These are phyloP conservation scores for Tetrahymena thermophila DNA, from an alignment of 73 alveolate species.

Conservation along the genomic window DNA sequence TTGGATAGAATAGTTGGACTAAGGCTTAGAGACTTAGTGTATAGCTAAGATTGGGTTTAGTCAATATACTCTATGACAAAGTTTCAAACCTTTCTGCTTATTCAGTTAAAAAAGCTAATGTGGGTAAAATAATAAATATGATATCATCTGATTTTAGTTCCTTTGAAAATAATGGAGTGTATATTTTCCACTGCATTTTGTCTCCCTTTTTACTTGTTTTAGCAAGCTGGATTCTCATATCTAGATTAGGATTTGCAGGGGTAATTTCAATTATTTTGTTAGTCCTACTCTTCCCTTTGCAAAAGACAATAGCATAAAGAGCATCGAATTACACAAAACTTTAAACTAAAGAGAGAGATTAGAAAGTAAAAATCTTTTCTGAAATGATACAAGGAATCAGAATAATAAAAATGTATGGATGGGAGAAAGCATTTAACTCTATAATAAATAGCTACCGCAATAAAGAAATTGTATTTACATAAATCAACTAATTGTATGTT, in stretches of 20 bases:
- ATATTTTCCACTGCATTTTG: constrained; percentile 3
- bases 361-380: constrained; percentile 6
- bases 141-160: constrained; percentile 24
- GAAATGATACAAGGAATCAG: constrained; percentile 41
- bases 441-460: background rate
- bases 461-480: background rate
- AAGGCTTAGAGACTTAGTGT: background rate
- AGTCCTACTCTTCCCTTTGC: constrained; percentile 6
- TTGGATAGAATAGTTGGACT: background rate
- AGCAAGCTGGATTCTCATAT: background rate
- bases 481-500: background rate
- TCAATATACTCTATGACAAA: background rate
- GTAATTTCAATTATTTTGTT: constrained; percentile 16
- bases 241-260: constrained; percentile 26
- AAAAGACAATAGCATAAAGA: constrained; percentile 1
- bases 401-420: constrained; percentile 42
- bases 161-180: constrained; percentile 23
- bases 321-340: background rate
- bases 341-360: constrained; percentile 9
- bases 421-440: constrained; percentile 40
- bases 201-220: constrained; percentile 8
- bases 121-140: constrained; percentile 25
- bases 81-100: background rate
- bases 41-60: background rate
- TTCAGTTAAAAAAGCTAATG: constrained; percentile 10